Base-by-base conservation (phyloP, 1,284 basidiomycete species). In the Puccinia horiana region DNA sequence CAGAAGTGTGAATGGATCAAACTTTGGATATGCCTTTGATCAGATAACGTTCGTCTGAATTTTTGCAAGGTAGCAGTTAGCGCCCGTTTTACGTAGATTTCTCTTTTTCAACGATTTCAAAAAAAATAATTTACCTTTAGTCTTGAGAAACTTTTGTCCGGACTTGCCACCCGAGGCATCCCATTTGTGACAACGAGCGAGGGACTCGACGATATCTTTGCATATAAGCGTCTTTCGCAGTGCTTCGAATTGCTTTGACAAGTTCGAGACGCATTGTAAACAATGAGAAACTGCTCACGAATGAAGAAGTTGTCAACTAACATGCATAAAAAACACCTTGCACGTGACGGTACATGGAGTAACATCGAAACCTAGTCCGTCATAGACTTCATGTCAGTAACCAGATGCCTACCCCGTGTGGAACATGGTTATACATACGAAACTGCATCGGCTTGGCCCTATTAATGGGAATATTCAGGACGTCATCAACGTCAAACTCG, bases 141-240 rank as follows among this genome's bases (percentile, higher is more conserved):
- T 97, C 88, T 98, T 99, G 85, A 99, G 88, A 88, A 99, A 99
- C 0, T 94, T 95, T 8, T 94, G 96, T 16, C 96, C 96, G 1
- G 94, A 96, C 87, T 99, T 99, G 52, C 97, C 97, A 40, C 97
- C 97, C 80, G 91, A 93, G 1, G 94, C 93, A 86, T 99, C 93
- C 93, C 96, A 99, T 86, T 97, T 97, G 85, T 96, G 90, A 87
- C 97, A 99, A 11, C 97, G 90, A 1, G 96, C 92, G 8, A 99
- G 89, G 0, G 94, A 96, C 86, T 98, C 91, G 88, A 98, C 94
- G 84, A 93, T 94, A 85, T 92, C 93, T 84, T 96, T 94, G 86
- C 95, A 98, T 83, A 94, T 94, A 85, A 96, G 98, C 18, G 92
- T 94, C 74, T 93, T 90, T 26, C 97, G 91, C 63, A 99, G 88